Percentiles rank a stretch among this genome's conserved stretches.
These are phyloP conservation scores for Grosmannia clavigera DNA, from an alignment of 2,329 filamentous ascomycete genomes.

Conservation along the genomic window DNA sequence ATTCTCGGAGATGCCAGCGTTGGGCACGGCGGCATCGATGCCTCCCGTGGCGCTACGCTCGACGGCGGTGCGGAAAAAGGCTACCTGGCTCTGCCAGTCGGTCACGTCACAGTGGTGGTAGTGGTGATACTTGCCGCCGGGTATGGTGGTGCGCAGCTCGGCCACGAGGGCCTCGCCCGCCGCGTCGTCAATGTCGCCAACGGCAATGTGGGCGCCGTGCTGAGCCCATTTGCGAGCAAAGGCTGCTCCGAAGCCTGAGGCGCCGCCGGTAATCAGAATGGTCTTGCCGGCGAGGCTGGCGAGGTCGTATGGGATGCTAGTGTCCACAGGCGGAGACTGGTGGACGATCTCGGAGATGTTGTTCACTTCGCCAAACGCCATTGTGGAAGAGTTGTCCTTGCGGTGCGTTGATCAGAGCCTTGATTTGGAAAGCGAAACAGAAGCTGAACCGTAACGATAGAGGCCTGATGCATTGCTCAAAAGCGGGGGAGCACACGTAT, in stretches of 20 bases:
- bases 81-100: constrained; percentile 49
- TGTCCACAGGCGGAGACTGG: constrained; percentile 27
- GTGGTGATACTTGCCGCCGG: constrained; percentile 34
- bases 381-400: background rate
- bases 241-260: constrained; percentile 43
- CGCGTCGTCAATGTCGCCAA: constrained; percentile 48
- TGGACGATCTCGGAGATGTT: background rate
- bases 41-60: constrained; percentile 39
- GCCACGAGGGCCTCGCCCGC: constrained; percentile 43
- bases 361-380: constrained; percentile 6
- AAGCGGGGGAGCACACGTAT: too few species aligned
- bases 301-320: constrained; percentile 29
- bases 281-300: constrained; percentile 38
- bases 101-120: constrained; percentile 52
- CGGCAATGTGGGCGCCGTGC: constrained; percentile 44
- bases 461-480: too few species aligned
- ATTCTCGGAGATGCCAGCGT: constrained; percentile 45
- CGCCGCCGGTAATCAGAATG: constrained; percentile 51
- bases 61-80: constrained; percentile 47
- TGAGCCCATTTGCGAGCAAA: constrained; percentile 40
- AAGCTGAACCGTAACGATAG: too few species aligned
- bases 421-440: background rate
- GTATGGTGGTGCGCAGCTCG: constrained; percentile 30
- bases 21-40: constrained; percentile 52
- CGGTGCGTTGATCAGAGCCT: background rate